Evolutionary conservation across 345 rosid genomes (phyloP).

Genomic region (Populus alba): DNA sequence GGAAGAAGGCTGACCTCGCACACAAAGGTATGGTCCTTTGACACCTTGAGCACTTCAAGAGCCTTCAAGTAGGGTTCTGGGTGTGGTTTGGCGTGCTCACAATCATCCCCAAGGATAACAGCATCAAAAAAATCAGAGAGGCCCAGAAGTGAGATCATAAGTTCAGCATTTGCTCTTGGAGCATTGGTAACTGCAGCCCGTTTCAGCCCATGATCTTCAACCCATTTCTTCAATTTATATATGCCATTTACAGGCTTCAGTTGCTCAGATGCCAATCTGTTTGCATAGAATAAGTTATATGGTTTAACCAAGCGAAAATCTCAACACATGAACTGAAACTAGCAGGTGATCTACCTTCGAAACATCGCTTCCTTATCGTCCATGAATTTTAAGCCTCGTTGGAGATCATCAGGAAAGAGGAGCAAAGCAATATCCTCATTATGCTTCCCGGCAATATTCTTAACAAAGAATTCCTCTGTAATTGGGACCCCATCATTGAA

Average conservation of each 20-base stretch:
- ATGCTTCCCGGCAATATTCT: conserved; percentile 79
- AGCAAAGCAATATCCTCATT: conserved; percentile 58
- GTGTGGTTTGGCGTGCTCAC: conserved; percentile 81
- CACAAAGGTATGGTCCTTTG: conserved; percentile 79
- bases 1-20: conserved; percentile 53
- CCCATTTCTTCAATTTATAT: conserved; percentile 68
- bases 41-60: conserved; percentile 63
- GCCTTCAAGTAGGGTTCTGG: conserved; percentile 91
- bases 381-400: conserved; percentile 53
- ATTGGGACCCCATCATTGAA: conserved; percentile 85
- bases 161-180: conserved; percentile 81
- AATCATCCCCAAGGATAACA: conserved; percentile 69
- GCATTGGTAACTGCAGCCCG: conserved; percentile 97
- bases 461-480: conserved; percentile 61
- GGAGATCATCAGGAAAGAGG: conserved; percentile 70
- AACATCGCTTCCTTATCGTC: conserved; percentile 82
- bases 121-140: conserved; percentile 72
- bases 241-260: conserved; percentile 64
- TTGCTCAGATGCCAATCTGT: conserved; percentile 69
- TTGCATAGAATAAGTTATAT: background rate
- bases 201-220: conserved; percentile 78
- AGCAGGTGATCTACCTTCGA: conserved; percentile 48
- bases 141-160: conserved; percentile 74
- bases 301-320: background rate
- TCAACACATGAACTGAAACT: background rate